These are phyloP conservation scores for Epichloe coenophiala DNA, from an alignment of 2,329 filamentous ascomycete genomes.

Conservation along the genomic window DNA sequence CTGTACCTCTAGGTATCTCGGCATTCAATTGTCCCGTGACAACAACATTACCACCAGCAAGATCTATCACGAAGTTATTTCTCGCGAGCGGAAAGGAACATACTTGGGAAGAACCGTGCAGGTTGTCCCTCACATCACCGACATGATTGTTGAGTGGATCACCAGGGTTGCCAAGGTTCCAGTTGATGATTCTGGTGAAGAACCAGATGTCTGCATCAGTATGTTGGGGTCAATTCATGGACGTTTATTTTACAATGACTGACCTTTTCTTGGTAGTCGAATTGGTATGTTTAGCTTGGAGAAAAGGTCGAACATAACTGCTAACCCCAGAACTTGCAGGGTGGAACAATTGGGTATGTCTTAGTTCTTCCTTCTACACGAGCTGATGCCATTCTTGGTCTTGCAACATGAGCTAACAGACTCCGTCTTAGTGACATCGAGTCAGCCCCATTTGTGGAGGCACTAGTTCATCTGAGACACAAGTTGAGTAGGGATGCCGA, in stretches of 20 bases:
- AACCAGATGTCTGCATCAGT: conserved; percentile 87
- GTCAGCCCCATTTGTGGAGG: conserved; percentile 77
- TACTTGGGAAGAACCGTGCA: conserved; percentile 86
- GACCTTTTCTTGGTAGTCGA: conserved; percentile 16
- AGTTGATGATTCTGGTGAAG: conserved; percentile 69
- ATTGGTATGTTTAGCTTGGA: conserved; percentile 15
- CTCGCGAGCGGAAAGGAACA: conserved; percentile 40
- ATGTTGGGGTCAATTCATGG: conserved; percentile 24
- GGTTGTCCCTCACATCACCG: conserved; percentile 83
- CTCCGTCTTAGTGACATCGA: conserved; percentile 50
- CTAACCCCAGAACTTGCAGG: conserved; percentile 18
- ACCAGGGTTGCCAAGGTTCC: conserved; percentile 72
- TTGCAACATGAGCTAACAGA: not conserved
- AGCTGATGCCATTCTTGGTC: not conserved
- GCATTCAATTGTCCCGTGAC: conserved; percentile 67
- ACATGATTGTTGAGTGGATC: conserved; percentile 88
- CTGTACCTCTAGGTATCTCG: conserved; percentile 44
- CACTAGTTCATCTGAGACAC: conserved; percentile 64
- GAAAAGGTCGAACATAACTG: not conserved
- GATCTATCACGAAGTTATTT: conserved; percentile 51
- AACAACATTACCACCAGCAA: conserved; percentile 98
- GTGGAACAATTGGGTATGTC: conserved; percentile 43
- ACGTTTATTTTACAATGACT: conserved; percentile 3
- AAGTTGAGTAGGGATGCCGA: conserved; percentile 47
- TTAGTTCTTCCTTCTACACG: not conserved